phyloP scores from a whole-genome alignment of 441 rosid genomes.

The Metrosideros polymorpha region DNA sequence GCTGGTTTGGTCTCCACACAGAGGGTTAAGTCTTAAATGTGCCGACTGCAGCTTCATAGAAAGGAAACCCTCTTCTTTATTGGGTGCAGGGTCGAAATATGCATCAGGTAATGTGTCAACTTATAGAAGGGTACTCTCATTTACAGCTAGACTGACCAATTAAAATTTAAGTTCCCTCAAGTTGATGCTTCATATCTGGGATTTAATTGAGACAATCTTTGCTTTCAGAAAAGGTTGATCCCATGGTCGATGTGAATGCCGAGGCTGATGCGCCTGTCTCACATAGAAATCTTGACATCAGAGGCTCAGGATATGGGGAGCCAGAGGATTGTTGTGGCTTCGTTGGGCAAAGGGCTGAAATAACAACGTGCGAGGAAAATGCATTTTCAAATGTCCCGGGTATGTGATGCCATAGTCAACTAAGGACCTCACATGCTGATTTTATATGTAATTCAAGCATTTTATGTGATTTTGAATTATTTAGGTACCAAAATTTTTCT shows the following conservation, averaged over 20 bases:
- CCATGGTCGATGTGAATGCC: slow-evolving; percentile 5
- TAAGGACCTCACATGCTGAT: neutral
- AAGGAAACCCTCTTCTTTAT: slow-evolving; percentile 23
- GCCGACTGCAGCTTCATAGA: slow-evolving; percentile 52
- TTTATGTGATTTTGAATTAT: neutral
- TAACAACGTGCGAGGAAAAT: slow-evolving; percentile 1
- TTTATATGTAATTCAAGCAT: neutral
- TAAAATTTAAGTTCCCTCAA: neutral
- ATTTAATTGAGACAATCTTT: neutral
- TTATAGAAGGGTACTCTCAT: neutral
- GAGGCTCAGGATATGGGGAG: slow-evolving; percentile 7
- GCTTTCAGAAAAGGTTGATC: slow-evolving; percentile 22
- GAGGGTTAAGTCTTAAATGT: slow-evolving; percentile 63
- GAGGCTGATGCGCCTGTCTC: slow-evolving; percentile 2
- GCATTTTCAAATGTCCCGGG: slow-evolving; percentile 12
- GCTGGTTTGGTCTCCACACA: slow-evolving; percentile 92
- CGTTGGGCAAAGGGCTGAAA: neutral
- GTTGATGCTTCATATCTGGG: neutral
- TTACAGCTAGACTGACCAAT: neutral
- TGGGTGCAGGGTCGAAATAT: slow-evolving; percentile 22
- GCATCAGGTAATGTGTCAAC: neutral
- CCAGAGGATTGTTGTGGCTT: slow-evolving; percentile 1
- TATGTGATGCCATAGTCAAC: slow-evolving; percentile 1
- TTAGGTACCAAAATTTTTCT: neutral
- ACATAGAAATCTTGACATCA: slow-evolving; percentile 1